Conservation (phyloP, 2,329 filamentous ascomycete genomes). For the Knoxdaviesia proteae region DNA sequence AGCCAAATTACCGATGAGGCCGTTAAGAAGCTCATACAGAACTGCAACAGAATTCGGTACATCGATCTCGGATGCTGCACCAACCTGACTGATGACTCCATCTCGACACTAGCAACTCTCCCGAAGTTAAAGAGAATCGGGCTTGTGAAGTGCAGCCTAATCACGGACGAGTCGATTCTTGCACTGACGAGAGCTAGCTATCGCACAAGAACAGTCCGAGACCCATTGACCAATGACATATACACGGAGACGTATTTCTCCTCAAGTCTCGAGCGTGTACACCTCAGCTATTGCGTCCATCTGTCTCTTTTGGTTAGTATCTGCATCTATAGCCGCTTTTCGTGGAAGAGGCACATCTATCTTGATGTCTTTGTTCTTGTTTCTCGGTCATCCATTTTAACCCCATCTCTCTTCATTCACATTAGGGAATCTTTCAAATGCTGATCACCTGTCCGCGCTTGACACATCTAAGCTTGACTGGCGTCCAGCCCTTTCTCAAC, state of each 20-base stretch:
- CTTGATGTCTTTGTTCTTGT: neutral
- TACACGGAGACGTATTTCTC: slow-evolving; percentile 29
- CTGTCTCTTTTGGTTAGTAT: slow-evolving; percentile 55
- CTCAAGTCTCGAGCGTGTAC: slow-evolving; percentile 70
- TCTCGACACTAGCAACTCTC: slow-evolving; percentile 62
- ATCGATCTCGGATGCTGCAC: slow-evolving; percentile 94
- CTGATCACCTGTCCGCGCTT: slow-evolving; percentile 81
- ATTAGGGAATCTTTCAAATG: slow-evolving; percentile 68
- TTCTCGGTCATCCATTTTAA: neutral
- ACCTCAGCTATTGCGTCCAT: slow-evolving; percentile 84
- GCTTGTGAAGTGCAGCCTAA: slow-evolving; percentile 76
- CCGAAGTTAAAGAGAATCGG: slow-evolving; percentile 91
- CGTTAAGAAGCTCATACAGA: slow-evolving; percentile 62
- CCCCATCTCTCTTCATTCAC: neutral
- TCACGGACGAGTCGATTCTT: slow-evolving; percentile 77
- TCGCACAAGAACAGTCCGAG: slow-evolving; percentile 25
- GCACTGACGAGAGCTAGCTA: slow-evolving; percentile 56
- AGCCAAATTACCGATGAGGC: slow-evolving; percentile 75
- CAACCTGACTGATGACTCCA: slow-evolving; percentile 69
- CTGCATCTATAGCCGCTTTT: neutral
- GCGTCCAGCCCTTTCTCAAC: slow-evolving; percentile 73
- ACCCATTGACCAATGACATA: slow-evolving; percentile 23
- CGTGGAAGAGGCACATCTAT: neutral
- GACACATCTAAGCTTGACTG: slow-evolving; percentile 85
- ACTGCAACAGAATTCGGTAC: slow-evolving; percentile 85